These are phyloP conservation scores for Tetracentron sinense DNA, from an alignment of 164 flowering plant species.

Conservation along the genomic window DNA sequence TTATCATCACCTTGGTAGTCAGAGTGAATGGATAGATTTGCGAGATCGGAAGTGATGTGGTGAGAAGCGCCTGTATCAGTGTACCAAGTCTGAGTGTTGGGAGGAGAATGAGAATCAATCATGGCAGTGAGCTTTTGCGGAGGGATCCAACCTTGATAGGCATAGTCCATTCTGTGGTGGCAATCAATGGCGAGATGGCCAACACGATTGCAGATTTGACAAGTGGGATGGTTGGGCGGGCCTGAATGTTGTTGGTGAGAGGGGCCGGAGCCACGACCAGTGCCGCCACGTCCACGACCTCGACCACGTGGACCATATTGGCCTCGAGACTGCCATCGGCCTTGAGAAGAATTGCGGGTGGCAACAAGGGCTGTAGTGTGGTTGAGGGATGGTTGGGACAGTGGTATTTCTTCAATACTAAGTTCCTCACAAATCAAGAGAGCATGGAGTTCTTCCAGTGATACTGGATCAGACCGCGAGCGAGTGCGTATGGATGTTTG, in stretches of 20 bases:
- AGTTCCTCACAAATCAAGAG: not conserved
- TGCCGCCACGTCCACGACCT: too few relatives aligned
- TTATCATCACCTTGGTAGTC: not conserved
- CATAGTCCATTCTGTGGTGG: not conserved
- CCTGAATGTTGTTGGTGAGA: too few relatives aligned
- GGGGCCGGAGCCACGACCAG: too few relatives aligned
- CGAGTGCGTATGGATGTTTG: too few relatives aligned
- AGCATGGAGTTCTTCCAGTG: not conserved
- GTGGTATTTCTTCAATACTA: too few relatives aligned
- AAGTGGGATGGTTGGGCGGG: too few relatives aligned
- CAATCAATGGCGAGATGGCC: not conserved
- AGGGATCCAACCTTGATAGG: not conserved
- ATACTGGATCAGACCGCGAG: not conserved
- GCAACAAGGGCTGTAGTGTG: too few relatives aligned
- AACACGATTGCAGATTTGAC: not conserved
- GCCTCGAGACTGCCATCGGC: too few relatives aligned
- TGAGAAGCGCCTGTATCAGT: not conserved
- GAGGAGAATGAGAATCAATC: not conserved
- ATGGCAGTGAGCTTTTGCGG: not conserved
- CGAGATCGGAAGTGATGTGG: not conserved
- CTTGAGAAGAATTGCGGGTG: too few relatives aligned
- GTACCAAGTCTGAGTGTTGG: not conserved
- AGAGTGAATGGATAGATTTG: not conserved
- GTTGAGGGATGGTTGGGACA: too few relatives aligned
- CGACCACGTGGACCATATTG: too few relatives aligned